These are phyloP conservation scores for Solanum virginianum DNA, from an alignment of 257 asterid species.

Conservation along the genomic window DNA sequence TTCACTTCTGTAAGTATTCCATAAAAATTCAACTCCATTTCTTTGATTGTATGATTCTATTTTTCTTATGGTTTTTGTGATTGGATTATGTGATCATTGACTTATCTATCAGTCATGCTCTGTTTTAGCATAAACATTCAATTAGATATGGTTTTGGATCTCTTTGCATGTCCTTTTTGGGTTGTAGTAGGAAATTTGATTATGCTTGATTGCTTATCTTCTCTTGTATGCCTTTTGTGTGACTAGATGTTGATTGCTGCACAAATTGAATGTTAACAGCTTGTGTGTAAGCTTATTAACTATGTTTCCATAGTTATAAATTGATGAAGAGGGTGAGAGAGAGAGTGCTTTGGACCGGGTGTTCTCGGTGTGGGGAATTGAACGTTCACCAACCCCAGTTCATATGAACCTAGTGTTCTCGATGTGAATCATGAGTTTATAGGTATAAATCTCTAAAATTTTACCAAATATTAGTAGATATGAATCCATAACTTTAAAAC, in stretches of 20 bases:
- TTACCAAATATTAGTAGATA: neutral
- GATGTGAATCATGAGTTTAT: neutral
- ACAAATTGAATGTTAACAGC: neutral
- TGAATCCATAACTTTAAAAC: neutral
- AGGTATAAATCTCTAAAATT: neutral
- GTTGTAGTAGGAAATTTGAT: neutral
- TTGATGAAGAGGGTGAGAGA: neutral
- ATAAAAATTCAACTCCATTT: neutral
- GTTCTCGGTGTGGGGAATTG: neutral
- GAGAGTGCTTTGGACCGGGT: neutral
- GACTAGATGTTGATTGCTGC: neutral
- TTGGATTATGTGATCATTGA: neutral
- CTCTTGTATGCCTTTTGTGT: neutral
- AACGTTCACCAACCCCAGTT: neutral
- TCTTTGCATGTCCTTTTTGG: neutral
- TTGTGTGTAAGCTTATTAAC: neutral
- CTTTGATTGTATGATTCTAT: neutral
- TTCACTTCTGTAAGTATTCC: neutral
- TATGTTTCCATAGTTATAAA: neutral
- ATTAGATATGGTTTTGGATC: neutral
- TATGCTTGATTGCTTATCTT: neutral
- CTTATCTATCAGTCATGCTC: neutral
- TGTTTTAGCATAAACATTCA: neutral
- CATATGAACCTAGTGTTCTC: neutral
- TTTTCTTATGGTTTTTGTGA: neutral